These are phyloP conservation scores for Penicillium olsonii DNA, from an alignment of 2,329 filamentous ascomycete genomes.

Conservation along the genomic window DNA sequence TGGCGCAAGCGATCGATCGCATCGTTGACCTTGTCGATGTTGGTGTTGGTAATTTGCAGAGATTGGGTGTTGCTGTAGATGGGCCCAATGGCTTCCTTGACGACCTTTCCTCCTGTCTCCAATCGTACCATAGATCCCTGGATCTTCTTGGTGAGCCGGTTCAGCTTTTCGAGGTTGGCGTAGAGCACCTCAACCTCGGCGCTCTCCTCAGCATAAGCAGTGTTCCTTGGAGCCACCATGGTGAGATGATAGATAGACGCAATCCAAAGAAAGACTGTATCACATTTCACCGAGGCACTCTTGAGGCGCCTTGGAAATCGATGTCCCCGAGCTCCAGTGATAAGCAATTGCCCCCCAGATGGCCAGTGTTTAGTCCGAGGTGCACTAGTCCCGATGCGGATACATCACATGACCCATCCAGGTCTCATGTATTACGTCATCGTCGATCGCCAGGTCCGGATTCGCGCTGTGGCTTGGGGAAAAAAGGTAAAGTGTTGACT, in stretches of 20 bases:
- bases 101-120: constrained; percentile 84
- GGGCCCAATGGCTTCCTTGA: constrained; percentile 87
- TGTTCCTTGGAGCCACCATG: constrained; percentile 60
- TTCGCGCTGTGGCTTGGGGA: constrained; percentile 5
- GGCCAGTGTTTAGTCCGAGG: neutral
- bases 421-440: constrained; percentile 27
- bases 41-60: constrained; percentile 82
- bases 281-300: constrained; percentile 18
- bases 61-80: constrained; percentile 90
- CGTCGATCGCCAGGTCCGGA: neutral
- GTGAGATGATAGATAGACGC: constrained; percentile 11
- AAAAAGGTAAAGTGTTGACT: constrained; percentile 15
- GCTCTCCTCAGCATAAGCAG: constrained; percentile 65
- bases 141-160: constrained; percentile 92
- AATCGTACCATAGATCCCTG: constrained; percentile 81
- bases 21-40: constrained; percentile 81
- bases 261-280: constrained; percentile 18
- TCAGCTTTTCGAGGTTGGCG: constrained; percentile 83
- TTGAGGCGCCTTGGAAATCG: neutral
- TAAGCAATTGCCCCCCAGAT: constrained; percentile 19
- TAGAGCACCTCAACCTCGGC: constrained; percentile 68
- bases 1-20: constrained; percentile 87
- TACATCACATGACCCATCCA: neutral
- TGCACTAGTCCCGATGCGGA: constrained; percentile 23
- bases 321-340: constrained; percentile 12